Evolutionary conservation across 1,284 basidiomycete genomes (phyloP).

Genomic region (Peniophora sp.): DNA sequence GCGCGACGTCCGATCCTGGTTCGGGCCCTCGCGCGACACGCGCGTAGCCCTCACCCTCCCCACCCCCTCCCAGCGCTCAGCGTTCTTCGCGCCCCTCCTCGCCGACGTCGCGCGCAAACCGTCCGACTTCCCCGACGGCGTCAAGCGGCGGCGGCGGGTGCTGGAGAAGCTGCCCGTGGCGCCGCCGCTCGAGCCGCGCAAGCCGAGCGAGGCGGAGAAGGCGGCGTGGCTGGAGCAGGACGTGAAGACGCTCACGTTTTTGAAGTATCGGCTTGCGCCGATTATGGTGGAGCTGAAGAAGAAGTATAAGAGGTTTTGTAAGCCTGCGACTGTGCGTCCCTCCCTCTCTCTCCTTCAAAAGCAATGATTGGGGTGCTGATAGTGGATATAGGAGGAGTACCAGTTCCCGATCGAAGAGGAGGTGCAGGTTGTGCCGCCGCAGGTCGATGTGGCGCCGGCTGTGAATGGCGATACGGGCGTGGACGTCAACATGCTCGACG

Average conservation of each 20-base stretch:
- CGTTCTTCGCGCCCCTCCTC: slow-evolving; percentile 75
- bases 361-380: background rate
- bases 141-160: slow-evolving; percentile 77
- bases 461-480: too few species aligned
- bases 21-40: slow-evolving; percentile 74
- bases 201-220: slow-evolving; percentile 80
- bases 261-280: slow-evolving; percentile 84
- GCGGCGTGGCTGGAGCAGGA: slow-evolving; percentile 82
- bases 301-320: slow-evolving; percentile 89
- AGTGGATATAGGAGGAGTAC: slow-evolving; percentile 59
- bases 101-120: slow-evolving; percentile 69
- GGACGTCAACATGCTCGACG: too few species aligned
- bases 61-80: slow-evolving; percentile 45
- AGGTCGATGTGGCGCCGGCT: too few species aligned
- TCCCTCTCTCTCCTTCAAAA: slow-evolving; percentile 3
- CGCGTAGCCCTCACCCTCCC: slow-evolving; percentile 60
- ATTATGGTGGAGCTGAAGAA: slow-evolving; percentile 86
- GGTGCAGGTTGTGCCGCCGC: too few species aligned
- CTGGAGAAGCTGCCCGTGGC: slow-evolving; percentile 86
- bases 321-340: slow-evolving; percentile 65
- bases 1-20: slow-evolving; percentile 85
- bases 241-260: slow-evolving; percentile 67
- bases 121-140: slow-evolving; percentile 85
- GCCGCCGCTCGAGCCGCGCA: slow-evolving; percentile 80
- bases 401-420: slow-evolving; percentile 26